A percentile compares a stretch with the other conserved stretches of the same genome.
These are phyloP conservation scores for Microdochium trichocladiopsis DNA, from an alignment of 2,329 filamentous ascomycete species.

Conservation along the genomic window DNA sequence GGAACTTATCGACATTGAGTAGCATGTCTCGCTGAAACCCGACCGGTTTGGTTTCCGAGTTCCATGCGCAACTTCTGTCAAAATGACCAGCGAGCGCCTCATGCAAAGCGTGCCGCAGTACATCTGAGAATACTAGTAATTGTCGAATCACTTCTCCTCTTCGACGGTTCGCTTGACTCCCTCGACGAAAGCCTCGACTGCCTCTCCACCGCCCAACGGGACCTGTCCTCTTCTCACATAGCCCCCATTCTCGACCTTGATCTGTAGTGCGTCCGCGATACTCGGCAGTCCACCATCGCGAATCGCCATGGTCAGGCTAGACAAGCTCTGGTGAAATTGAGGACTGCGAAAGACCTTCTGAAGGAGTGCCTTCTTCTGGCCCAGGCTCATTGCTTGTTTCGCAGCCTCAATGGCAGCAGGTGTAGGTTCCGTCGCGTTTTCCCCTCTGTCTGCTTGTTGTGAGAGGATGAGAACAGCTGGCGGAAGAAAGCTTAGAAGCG, in stretches of 20 bases:
- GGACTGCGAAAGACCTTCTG: slow-evolving; percentile 80
- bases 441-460: slow-evolving; percentile 55
- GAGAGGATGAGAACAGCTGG: slow-evolving; percentile 71
- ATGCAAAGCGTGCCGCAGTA: neutral
- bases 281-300: slow-evolving; percentile 86
- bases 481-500: slow-evolving; percentile 71
- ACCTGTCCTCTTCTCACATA: slow-evolving; percentile 71
- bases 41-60: too few relatives aligned
- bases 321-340: slow-evolving; percentile 82
- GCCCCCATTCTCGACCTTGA: slow-evolving; percentile 79
- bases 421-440: slow-evolving; percentile 57
- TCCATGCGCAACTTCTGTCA: too few relatives aligned
- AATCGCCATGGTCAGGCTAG: slow-evolving; percentile 79
- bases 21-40: too few relatives aligned
- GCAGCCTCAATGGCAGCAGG: slow-evolving; percentile 64
- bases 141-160: slow-evolving; percentile 32
- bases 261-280: slow-evolving; percentile 76
- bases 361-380: slow-evolving; percentile 74
- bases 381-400: slow-evolving; percentile 62
- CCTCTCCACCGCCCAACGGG: slow-evolving; percentile 80
- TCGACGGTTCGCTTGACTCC: slow-evolving; percentile 77
- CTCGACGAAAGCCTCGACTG: slow-evolving; percentile 84
- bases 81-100: too few relatives aligned
- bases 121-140: too few relatives aligned
- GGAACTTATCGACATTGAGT: too few relatives aligned